Base-by-base conservation (phyloP, 108 stramenopile species). In the Skeletonema marinoi region DNA sequence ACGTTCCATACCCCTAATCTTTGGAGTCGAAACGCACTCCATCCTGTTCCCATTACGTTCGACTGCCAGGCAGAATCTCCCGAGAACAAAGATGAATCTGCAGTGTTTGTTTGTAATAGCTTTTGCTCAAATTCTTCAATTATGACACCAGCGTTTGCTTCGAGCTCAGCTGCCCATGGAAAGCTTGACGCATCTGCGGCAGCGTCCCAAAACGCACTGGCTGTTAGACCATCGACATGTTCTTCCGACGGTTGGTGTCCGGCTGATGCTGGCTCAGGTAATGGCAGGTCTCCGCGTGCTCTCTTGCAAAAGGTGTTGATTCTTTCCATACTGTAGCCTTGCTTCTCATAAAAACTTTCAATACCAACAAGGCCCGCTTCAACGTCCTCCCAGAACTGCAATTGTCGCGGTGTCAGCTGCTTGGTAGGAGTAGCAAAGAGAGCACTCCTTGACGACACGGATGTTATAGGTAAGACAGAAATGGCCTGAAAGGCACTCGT, bases 1-100 rank as follows among this genome's bases (percentile, higher is more conserved):
- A 74, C 78, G 66, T 94, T 95, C 97, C 97, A 98, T 30, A 88
- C 89, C 17, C 97, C 97, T 10, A 98, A 85, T 36, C 97, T 87
- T 77, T 96, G 95, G 48, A 96, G 74, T 21, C 97, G 85, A 62
- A 96, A 84, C 17, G 96, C 96, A 11, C 89, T 89, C 97, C 97
- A 98, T 35, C 97, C 96, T 17, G 60, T 71, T 32, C 97, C 97
- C 97, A 97, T 97, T 46, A 96, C 88, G 66, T 90, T 88, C 29
- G 88, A 90, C 64, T 93, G 95, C 90, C 89, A 92, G 32, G 85
- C 89, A 6, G 90, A 92, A 82, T 96, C 91, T 31, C 85, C 77
- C 16, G 81, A 70, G 71, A 92, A 92, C 16, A 93, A 31, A 17
- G 78, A 66, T 16, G 33, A 62, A 17, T 77, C 60, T 32, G n/a